Conservation (phyloP, 2,329 filamentous ascomycete genomes). For the Hymenotorrendiella dingleyae region DNA sequence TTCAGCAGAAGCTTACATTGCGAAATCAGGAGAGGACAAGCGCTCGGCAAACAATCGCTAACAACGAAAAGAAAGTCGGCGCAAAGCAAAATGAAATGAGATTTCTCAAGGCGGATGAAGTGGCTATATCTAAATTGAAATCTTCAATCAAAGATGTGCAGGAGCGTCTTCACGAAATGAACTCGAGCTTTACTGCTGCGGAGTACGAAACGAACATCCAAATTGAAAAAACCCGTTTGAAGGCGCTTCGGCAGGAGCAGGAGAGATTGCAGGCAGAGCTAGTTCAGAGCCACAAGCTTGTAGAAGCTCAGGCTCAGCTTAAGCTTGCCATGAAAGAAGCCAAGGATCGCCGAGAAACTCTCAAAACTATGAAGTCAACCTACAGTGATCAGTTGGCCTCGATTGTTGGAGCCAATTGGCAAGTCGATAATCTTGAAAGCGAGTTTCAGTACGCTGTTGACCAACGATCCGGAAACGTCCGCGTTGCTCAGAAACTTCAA, state of each 20-base stretch:
- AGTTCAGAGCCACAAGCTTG: conserved; percentile 72
- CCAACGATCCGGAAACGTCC: conserved; percentile 50
- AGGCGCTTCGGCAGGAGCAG: conserved; percentile 64
- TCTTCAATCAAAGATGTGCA: conserved; percentile 66
- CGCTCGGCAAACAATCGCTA: conserved; percentile 64
- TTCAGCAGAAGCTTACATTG: conserved; percentile 68
- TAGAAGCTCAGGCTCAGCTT: conserved; percentile 76
- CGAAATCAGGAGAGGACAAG: conserved; percentile 68
- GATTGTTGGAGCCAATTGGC: conserved; percentile 62
- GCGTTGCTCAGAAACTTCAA: conserved; percentile 61
- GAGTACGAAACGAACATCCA: conserved; percentile 68
- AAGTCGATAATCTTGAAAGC: conserved; percentile 60
- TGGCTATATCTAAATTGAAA: conserved; percentile 70
- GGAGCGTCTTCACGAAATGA: conserved; percentile 53
- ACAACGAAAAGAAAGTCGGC: conserved; percentile 65
- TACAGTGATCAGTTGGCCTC: conserved; percentile 65
- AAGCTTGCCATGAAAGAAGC: conserved; percentile 79
- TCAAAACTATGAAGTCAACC: conserved; percentile 71
- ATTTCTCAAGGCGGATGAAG: conserved; percentile 79
- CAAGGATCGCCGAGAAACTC: conserved; percentile 63
- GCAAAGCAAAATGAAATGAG: conserved; percentile 63
- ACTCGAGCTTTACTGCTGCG: conserved; percentile 55
- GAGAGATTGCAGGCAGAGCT: conserved; percentile 74
- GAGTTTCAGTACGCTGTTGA: conserved; percentile 61
- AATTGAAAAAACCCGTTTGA: conserved; percentile 58